These are phyloP conservation scores for Penicillium pancosmium DNA, from an alignment of 495 filamentous ascomycete genomes.

Conservation along the genomic window DNA sequence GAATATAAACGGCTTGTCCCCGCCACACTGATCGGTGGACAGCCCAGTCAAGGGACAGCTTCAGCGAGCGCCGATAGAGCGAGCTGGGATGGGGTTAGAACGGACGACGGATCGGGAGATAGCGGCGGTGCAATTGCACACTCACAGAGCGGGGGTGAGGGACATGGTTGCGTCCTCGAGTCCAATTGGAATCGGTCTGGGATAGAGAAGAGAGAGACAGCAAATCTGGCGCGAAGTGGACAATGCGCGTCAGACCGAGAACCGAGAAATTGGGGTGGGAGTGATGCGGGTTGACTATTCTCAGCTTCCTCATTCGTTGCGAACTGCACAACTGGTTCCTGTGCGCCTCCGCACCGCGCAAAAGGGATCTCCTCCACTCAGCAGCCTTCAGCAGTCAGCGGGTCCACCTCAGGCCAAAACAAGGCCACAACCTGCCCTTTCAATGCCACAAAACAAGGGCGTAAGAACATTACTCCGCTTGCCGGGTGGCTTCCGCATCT, in stretches of 20 bases:
- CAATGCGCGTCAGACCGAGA: conserved; percentile 17
- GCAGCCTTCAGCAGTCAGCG: too few relatives aligned
- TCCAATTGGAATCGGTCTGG: conserved; percentile 9
- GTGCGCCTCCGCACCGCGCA: conserved; percentile 16
- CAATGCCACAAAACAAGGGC: conserved; percentile 3
- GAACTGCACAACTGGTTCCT: conserved; percentile 30
- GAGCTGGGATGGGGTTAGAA: conserved; percentile 57
- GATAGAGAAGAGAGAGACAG: neutral
- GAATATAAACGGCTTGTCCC: conserved; percentile 92
- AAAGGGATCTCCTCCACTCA: too few relatives aligned
- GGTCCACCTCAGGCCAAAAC: neutral
- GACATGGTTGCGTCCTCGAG: conserved; percentile 36
- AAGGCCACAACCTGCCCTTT: neutral
- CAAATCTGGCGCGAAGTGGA: conserved; percentile 1
- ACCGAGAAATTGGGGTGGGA: neutral
- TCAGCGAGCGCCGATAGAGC: conserved; percentile 89
- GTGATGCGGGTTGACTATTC: conserved; percentile 30
- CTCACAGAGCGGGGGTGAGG: conserved; percentile 41
- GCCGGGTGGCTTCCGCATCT: conserved; percentile 25
- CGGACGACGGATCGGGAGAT: neutral
- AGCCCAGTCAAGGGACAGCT: conserved; percentile 92
- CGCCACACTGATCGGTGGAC: conserved; percentile 91
- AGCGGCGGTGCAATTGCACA: conserved; percentile 4
- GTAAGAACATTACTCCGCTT: conserved; percentile 49
- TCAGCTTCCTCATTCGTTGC: conserved; percentile 31